Evolutionary conservation across 345 rosid species (phyloP).

Genomic region (Salix suchowensis): DNA sequence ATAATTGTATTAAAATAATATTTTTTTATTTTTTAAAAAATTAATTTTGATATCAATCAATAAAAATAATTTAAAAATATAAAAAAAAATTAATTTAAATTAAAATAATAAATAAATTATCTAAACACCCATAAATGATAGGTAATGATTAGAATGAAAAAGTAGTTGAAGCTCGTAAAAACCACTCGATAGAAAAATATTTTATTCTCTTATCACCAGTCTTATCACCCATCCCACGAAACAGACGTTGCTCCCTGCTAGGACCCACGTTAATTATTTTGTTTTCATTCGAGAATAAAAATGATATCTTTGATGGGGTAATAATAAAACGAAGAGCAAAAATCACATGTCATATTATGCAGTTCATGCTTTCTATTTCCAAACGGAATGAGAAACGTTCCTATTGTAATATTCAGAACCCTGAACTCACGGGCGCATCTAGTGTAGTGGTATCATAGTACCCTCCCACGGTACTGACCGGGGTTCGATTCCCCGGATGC

Average conservation of each 20-base stretch:
- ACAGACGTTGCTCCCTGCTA: background rate
- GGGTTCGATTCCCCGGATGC: conserved; percentile 97
- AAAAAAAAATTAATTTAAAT: no score
- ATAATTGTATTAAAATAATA: no score
- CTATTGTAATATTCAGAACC: no score
- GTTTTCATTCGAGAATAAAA: background rate
- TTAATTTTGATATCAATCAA: no score
- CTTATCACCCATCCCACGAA: background rate
- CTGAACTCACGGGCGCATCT: conserved; percentile 37
- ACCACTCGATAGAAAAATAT: no score
- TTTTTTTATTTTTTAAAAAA: no score
- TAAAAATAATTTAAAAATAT: no score
- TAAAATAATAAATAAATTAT: no score
- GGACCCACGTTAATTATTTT: background rate
- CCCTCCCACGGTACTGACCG: conserved; percentile 98
- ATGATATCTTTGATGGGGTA: background rate
- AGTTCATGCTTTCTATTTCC: background rate
- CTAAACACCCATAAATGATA: no score
- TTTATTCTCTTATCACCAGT: background rate
- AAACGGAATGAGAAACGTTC: rapidly evolving
- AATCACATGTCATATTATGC: background rate
- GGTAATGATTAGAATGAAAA: no score
- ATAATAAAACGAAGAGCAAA: no score
- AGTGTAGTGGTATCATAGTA: conserved; percentile 95
- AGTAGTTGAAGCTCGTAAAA: no score